Percentiles rank a stretch among this genome's conserved stretches.
phyloP scores from a whole-genome alignment of 495 filamentous ascomycete species.

The Xylaria intraflava region DNA sequence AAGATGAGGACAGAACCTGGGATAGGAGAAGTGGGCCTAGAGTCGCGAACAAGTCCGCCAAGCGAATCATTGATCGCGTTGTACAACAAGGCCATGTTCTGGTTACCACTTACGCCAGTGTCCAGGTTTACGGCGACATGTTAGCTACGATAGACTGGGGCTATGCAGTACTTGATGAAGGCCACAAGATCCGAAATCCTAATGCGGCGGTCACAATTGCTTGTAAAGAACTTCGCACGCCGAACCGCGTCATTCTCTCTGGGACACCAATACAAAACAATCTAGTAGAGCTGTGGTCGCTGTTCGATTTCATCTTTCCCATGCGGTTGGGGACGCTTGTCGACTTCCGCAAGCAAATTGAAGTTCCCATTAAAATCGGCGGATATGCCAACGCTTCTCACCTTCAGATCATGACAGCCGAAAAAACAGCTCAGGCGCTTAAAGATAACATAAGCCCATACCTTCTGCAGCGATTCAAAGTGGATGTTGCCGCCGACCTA shows the following conservation, averaged over 20 bases:
- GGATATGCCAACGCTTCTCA: slow-evolving; percentile 93
- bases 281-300: slow-evolving; percentile 88
- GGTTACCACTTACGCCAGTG: slow-evolving; percentile 88
- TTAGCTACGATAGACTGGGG: slow-evolving; percentile 81
- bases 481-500: slow-evolving; percentile 86
- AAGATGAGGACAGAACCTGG: slow-evolving; percentile 53
- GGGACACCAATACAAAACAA: slow-evolving; percentile 99
- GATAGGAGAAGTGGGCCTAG: slow-evolving; percentile 38
- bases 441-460: slow-evolving; percentile 90
- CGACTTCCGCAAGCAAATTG: slow-evolving; percentile 81
- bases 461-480: slow-evolving; percentile 86
- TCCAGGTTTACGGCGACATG: slow-evolving; percentile 76
- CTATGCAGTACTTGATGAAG: slow-evolving; percentile 92
- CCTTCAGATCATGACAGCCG: slow-evolving; percentile 83
- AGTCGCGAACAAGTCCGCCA: slow-evolving; percentile 55
- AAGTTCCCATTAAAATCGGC: slow-evolving; percentile 82
- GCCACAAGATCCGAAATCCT: slow-evolving; percentile 95
- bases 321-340: slow-evolving; percentile 91
- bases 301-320: slow-evolving; percentile 94
- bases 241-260: slow-evolving; percentile 85
- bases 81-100: slow-evolving; percentile 84
- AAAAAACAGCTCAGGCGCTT: slow-evolving; percentile 80
- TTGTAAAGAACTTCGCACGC: slow-evolving; percentile 83
- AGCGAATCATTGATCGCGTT: slow-evolving; percentile 74
- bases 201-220: slow-evolving; percentile 86